These are phyloP conservation scores for Camptophora hylomeconis DNA, from an alignment of 2,329 filamentous ascomycete genomes.

Conservation along the genomic window DNA sequence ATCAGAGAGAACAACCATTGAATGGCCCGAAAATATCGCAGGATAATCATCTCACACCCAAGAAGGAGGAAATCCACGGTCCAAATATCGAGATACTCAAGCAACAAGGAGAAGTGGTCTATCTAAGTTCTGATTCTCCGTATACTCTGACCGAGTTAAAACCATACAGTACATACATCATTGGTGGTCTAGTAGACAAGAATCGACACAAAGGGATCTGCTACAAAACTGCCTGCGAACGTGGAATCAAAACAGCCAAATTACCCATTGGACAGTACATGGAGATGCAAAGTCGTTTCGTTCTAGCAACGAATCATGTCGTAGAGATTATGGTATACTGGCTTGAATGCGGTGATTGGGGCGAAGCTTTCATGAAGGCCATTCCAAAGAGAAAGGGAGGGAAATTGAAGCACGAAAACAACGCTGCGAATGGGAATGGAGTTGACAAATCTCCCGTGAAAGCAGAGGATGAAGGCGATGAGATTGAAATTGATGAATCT, in stretches of 20 bases:
- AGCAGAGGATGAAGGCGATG: constrained; percentile 19
- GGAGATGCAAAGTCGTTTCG: constrained; percentile 72
- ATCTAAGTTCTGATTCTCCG: constrained; percentile 83
- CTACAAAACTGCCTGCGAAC: constrained; percentile 61
- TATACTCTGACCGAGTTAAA: constrained; percentile 71
- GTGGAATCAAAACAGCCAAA: constrained; percentile 64
- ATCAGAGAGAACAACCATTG: too few species aligned
- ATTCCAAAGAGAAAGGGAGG: constrained; percentile 87
- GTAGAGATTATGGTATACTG: constrained; percentile 92
- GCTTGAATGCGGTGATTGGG: constrained; percentile 87
- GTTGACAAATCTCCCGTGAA: constrained; percentile 19
- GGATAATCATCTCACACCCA: too few species aligned
- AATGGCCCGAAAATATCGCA: too few species aligned
- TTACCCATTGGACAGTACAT: constrained; percentile 93
- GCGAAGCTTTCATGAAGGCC: constrained; percentile 70
- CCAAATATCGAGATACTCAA: too few species aligned
- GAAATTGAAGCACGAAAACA: constrained; percentile 38
- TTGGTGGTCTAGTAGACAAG: constrained; percentile 89
- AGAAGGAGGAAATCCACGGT: too few species aligned
- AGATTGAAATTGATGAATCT: not conserved
- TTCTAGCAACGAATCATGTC: constrained; percentile 90
- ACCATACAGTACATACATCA: constrained; percentile 80
- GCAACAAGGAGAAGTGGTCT: constrained; percentile 53
- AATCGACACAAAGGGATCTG: constrained; percentile 94
- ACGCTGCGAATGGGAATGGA: constrained; percentile 3